Evolutionary conservation across 768 basidiomycete species (phyloP).

Genomic region (Tulasnella sp.): DNA sequence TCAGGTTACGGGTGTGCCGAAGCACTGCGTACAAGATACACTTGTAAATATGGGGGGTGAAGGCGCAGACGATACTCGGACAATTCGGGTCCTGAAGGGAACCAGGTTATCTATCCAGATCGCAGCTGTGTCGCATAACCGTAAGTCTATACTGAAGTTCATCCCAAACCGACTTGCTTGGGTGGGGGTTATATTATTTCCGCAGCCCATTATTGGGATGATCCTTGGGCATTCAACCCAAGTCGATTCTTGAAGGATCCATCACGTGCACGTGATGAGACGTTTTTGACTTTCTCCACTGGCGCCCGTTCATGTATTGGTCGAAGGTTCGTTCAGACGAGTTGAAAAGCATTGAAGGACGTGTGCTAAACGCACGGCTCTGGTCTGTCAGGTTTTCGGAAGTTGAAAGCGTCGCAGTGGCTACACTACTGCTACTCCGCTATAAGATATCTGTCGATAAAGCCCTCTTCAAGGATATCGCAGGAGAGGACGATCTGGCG

Average conservation of each 20-base stretch:
- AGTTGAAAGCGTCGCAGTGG: conserved; percentile 3
- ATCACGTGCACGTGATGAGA: conserved; percentile 3
- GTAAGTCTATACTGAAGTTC: not conserved
- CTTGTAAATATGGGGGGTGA: not conserved
- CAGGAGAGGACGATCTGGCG: not conserved
- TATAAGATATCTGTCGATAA: conserved; percentile 1
- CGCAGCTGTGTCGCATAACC: not conserved
- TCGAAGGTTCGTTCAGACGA: too few relatives aligned
- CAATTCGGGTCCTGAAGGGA: not conserved
- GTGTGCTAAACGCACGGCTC: too few relatives aligned
- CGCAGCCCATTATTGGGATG: conserved; percentile 8
- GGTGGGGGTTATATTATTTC: not conserved
- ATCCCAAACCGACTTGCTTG: not conserved
- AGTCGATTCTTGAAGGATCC: conserved; percentile 4
- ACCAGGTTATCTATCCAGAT: not conserved
- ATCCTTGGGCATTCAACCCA: conserved; percentile 1
- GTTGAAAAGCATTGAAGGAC: too few relatives aligned
- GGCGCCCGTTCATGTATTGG: not conserved
- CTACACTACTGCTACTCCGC: not conserved
- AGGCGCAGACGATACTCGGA: not conserved
- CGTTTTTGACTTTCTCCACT: conserved; percentile 9
- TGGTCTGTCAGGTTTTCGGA: conserved; percentile 10
- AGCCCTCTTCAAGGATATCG: not conserved
- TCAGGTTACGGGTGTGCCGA: not conserved
- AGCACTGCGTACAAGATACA: too few relatives aligned